Base-by-base conservation (phyloP, 257 asterid species). In the Eucommia ulmoides region DNA sequence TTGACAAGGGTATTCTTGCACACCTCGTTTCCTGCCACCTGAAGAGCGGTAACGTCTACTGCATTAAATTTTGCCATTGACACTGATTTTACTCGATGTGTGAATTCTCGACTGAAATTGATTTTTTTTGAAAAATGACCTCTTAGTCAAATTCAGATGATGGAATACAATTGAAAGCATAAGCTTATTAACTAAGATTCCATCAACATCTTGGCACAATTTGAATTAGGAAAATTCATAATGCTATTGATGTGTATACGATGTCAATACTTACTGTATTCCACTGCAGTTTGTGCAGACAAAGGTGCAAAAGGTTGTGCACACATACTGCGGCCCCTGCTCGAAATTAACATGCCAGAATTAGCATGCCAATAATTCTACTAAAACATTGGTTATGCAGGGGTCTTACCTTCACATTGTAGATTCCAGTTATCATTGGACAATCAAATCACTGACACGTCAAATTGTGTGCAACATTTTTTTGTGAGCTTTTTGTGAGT, bases 281-380 rank as follows among this genome's bases (percentile, higher is more conserved):
- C 92, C 96, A 33, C 98, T 85, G 62, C 96, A 89, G 45, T 52
- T 83, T 22, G 96, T 76, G 84, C 98, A 89, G 25, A 89, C 74
- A 54, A 89, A 89, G 22, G 96, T 85, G 88, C 86, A 82, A 70
- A 85, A 89, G 33, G 84, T 82, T 23, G 92, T 85, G 74, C 98
- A 89, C 26, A 80, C 83, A 71, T 89, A 89, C 60, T 89, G 98
- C 21, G 94, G 94, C 59, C 94, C 96, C 98, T 89, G 82, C 50
- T 59, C 19, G 45, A 57, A n/a, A 14, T 20, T 50, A 42, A 24
- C 59, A 33, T 15, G 14, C 23, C 11, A 49, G 24, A 49, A 6
- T 52, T 22, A 63, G 51, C 19, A 22, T 24, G 35, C 12, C n/a
- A n/a, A n/a, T n/a, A n/a, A n/a, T n/a, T n/a, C n/a, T n/a, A n/a